phyloP scores from a whole-genome alignment of 768 basidiomycete species.

The Lentinula detonsa region DNA sequence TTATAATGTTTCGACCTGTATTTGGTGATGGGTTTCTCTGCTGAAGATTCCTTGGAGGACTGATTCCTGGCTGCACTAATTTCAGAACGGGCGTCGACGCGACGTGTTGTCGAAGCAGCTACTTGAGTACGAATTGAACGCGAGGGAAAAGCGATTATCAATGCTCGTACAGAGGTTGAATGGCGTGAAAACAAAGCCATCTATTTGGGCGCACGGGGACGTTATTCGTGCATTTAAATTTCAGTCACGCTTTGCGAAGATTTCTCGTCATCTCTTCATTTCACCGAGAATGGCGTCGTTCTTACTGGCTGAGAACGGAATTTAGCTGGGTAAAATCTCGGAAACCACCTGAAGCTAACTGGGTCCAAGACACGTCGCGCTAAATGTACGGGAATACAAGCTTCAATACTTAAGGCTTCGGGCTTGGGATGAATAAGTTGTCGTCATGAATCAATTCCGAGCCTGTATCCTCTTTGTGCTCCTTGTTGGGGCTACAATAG shows the following conservation, averaged over 20 bases:
- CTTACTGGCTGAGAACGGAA: constrained; percentile 1
- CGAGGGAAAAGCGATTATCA: neutral
- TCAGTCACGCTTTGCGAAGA: constrained; percentile 6
- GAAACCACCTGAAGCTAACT: neutral
- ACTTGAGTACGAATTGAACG: neutral
- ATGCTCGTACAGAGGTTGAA: neutral
- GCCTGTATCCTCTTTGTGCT: constrained; percentile 14
- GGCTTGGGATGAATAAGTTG: neutral
- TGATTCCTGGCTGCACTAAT: neutral
- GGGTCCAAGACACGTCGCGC: neutral
- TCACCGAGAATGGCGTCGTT: neutral
- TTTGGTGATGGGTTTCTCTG: neutral
- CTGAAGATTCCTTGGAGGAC: neutral
- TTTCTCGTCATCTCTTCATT: neutral
- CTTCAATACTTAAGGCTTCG: neutral
- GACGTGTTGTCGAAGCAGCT: neutral
- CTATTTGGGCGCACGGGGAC: neutral
- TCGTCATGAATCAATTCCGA: neutral
- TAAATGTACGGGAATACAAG: neutral
- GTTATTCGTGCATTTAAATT: constrained; percentile 12
- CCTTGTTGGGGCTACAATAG: constrained; percentile 17
- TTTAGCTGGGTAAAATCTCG: constrained; percentile 5
- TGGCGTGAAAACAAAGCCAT: neutral
- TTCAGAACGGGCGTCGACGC: neutral
- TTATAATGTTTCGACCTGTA: constrained; percentile 5